These are phyloP conservation scores for Schrenkiella parvula DNA, from an alignment of 345 rosid genomes.

Conservation along the genomic window DNA sequence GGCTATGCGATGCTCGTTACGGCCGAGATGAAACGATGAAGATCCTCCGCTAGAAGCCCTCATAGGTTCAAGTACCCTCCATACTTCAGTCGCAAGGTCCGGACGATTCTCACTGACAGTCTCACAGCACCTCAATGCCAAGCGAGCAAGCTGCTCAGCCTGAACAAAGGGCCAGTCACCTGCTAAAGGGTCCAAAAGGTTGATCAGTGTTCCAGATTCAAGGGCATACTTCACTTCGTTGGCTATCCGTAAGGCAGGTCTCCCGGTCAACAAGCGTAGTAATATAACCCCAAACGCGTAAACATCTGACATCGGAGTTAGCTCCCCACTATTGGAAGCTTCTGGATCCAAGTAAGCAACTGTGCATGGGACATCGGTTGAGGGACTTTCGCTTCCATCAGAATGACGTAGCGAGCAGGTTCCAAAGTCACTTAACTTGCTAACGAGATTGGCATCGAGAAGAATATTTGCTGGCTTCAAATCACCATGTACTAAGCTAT, in stretches of 20 bases:
- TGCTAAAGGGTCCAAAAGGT: constrained; percentile 76
- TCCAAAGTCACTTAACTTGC: constrained; percentile 89
- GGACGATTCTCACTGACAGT: constrained; percentile 63
- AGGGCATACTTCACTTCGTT: constrained; percentile 69
- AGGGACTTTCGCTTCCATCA: constrained; percentile 35
- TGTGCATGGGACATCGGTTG: constrained; percentile 75
- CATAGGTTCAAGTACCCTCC: constrained; percentile 88
- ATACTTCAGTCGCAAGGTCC: constrained; percentile 70
- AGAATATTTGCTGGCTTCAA: constrained; percentile 85
- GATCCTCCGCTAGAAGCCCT: constrained; percentile 77
- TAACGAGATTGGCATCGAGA: constrained; percentile 64
- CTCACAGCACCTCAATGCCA: constrained; percentile 87
- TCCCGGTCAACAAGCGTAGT: constrained; percentile 72
- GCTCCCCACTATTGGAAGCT: constrained; percentile 65
- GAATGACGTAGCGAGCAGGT: constrained; percentile 48
- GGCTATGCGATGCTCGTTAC: constrained; percentile 51
- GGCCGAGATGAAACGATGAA: constrained; percentile 41
- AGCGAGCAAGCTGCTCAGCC: constrained; percentile 74
- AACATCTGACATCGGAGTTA: constrained; percentile 78
- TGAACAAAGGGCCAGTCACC: constrained; percentile 96
- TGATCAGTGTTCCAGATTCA: constrained; percentile 50
- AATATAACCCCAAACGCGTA: constrained; percentile 81
- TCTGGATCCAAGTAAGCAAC: constrained; percentile 77
- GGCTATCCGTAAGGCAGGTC: constrained; percentile 54
- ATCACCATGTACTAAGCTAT: constrained; percentile 83